Base-by-base conservation (phyloP, 164 flowering plant genomes). In the Euptelea pleiosperma region DNA sequence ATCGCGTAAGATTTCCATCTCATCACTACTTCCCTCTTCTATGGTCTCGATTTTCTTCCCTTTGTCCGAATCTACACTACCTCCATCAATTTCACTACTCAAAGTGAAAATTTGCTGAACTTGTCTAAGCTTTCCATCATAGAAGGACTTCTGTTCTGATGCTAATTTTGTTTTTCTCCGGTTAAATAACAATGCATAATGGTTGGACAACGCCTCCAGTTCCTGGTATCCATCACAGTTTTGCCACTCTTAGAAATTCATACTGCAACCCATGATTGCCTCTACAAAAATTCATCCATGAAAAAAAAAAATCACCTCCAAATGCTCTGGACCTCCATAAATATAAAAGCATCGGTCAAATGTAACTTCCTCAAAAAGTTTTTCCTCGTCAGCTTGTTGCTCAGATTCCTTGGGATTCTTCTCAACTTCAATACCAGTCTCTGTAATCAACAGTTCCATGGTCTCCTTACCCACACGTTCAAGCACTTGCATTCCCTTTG, bases 291-390 rank as follows among this genome's bases (percentile, higher is more conserved):
- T 14, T 11, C 21, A 11, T 30, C 3, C 1, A 30, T 53, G 15
- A 15, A 52, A 34, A 56, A 6, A 57, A n/a, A n/a, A n/a, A 16
- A 37, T 52, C 19, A 94, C 99, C 99, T 94, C 98, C 66, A 94
- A 68, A 69, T 85, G 96, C 63, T 94, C 96, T 50, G 99, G 98
- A 58, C 99, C 98, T 48, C 99, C 99, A 76, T 91, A 94, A 50
- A 94, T 94, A 65, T 94, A 94, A 73, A 94, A 91, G 78, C 94
- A 91, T 42, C 98, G 69, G 66, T 94, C 96, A 77, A 94, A 94
- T 60, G 89, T 75, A 50, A 87, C 82, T 65, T 91, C 96, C 73
- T 91, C 99, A 64, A 60, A 65, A 33, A 81, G 70, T 57, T 85
- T 93, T 58, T 89, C 96, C 35, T 83, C 97, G 29, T 75, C 72